Conservation (phyloP, 2,329 filamentous ascomycete genomes). For the Aspergillus proliferans region DNA sequence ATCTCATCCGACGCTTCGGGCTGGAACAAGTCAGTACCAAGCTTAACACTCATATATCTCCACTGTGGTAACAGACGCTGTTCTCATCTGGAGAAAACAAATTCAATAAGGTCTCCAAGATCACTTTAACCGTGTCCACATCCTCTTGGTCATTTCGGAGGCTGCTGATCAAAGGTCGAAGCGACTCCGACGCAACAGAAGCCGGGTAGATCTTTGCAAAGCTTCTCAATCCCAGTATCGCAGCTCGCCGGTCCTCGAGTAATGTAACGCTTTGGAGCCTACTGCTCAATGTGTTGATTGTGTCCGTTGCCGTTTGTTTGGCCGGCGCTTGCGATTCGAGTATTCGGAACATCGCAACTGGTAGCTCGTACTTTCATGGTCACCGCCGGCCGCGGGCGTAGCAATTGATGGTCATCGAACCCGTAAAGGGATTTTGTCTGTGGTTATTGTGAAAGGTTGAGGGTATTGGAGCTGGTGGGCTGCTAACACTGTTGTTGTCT, state of each 20-base stretch:
- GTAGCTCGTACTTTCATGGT: conserved; percentile 35
- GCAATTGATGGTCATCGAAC: conserved; percentile 25
- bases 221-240: conserved; percentile 85
- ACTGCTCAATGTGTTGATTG: conserved; percentile 82
- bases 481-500: not conserved
- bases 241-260: conserved; percentile 87
- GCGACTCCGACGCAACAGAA: conserved; percentile 86
- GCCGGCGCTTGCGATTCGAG: conserved; percentile 71
- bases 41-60: not conserved
- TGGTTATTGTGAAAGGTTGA: not conserved
- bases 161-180: conserved; percentile 79
- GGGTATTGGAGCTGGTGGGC: not conserved
- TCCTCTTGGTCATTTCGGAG: conserved; percentile 85
- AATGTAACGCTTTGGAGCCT: conserved; percentile 84
- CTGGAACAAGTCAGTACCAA: conserved; percentile 44
- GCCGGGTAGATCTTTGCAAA: conserved; percentile 96
- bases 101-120: conserved; percentile 91
- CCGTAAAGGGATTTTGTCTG: not conserved
- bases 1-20: conserved; percentile 94
- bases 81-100: conserved; percentile 68
- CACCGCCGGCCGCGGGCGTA: conserved; percentile 26
- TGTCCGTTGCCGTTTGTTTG: conserved; percentile 92
- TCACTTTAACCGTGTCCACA: conserved; percentile 91
- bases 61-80: conserved; percentile 43
- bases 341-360: conserved; percentile 48